Conservation (phyloP, 345 rosid species). For the Microcos paniculata region DNA sequence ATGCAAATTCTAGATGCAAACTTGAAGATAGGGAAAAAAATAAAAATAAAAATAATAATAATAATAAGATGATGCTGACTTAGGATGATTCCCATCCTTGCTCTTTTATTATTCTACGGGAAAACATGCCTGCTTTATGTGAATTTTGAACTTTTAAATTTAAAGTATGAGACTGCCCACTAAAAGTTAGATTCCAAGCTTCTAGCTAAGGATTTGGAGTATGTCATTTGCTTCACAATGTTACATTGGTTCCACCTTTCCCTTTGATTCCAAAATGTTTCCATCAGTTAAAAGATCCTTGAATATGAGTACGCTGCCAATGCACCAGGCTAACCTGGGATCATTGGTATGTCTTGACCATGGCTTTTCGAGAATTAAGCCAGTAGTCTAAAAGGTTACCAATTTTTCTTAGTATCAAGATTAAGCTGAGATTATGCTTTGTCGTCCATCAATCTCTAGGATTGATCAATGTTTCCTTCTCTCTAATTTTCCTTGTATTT, state of each 20-base stretch:
- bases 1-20: no score
- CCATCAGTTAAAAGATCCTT: background rate
- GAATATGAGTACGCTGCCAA: background rate
- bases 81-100: background rate
- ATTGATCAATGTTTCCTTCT: background rate
- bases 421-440: background rate
- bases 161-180: background rate
- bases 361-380: background rate
- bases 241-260: background rate
- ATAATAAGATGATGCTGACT: no score
- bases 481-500: no score
- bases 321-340: background rate
- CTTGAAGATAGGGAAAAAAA: no score
- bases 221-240: background rate
- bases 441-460: background rate
- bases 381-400: background rate
- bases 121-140: background rate
- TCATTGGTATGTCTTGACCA: background rate
- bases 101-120: background rate
- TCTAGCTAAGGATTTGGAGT: background rate
- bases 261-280: conserved; percentile 6
- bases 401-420: no score
- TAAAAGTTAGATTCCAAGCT: conserved; percentile 6
- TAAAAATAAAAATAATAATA: no score
- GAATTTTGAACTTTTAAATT: background rate